These are phyloP conservation scores for Xylaria sp. DNA, from an alignment of 2,329 filamentous ascomycete genomes.

Conservation along the genomic window DNA sequence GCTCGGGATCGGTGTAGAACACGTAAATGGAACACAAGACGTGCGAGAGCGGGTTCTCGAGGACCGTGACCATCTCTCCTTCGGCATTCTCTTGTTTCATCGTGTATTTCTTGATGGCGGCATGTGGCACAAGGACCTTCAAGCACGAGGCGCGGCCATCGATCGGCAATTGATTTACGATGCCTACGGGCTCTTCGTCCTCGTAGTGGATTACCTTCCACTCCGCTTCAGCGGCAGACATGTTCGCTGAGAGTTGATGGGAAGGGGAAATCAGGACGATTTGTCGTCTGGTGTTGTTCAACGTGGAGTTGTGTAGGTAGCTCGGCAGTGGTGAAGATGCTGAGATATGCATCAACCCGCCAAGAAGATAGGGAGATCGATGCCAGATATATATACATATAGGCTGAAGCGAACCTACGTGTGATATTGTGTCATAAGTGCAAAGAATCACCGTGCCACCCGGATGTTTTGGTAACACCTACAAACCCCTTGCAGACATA, in stretches of 20 bases:
- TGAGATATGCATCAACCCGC: background rate
- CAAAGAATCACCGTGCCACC: background rate
- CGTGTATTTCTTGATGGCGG: conserved; percentile 6
- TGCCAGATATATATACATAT: conserved; percentile 9
- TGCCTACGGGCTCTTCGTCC: background rate
- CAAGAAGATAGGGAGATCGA: background rate
- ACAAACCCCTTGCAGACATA: conserved; percentile 10
- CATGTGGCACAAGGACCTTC: conserved; percentile 18
- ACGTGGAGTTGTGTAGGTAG: background rate
- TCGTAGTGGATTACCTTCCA: conserved; percentile 20
- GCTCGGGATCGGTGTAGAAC: background rate
- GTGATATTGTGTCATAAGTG: conserved; percentile 8
- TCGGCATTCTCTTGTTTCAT: background rate
- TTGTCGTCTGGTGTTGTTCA: background rate
- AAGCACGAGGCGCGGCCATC: conserved; percentile 8
- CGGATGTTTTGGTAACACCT: conserved; percentile 1
- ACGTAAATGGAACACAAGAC: background rate
- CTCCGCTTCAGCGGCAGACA: background rate
- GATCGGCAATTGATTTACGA: background rate
- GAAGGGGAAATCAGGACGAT: no score
- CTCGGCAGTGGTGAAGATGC: background rate
- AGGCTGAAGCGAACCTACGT: background rate
- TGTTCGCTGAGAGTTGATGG: background rate
- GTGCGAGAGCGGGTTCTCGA: conserved; percentile 3
- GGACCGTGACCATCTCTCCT: background rate